Evolutionary conservation across 78 protist species (phyloP).

Genomic region (Planoprotostelium fungivorum): DNA sequence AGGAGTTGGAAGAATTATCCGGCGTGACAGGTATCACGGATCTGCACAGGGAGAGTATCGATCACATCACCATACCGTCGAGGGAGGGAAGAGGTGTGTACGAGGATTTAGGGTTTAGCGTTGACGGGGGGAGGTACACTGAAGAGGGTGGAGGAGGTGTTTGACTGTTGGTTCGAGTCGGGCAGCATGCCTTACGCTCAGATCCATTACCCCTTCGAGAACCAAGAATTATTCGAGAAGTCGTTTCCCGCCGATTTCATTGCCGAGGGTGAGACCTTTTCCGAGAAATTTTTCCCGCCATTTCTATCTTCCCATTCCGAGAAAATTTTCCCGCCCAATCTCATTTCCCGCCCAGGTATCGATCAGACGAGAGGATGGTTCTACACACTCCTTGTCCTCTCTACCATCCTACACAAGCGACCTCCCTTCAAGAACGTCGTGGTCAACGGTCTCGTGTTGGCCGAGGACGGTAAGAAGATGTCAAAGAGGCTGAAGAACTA

Average conservation of each 20-base stretch:
- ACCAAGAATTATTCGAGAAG: slow-evolving; percentile 87
- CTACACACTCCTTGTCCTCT: slow-evolving; percentile 98
- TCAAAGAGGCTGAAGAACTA: slow-evolving; percentile 96
- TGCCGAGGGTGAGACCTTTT: slow-evolving; percentile 99
- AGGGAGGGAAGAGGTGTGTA: slow-evolving; percentile 66
- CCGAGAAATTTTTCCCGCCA: no score
- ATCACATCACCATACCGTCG: slow-evolving; percentile 93
- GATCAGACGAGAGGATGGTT: slow-evolving; percentile 98
- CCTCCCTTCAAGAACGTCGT: slow-evolving; percentile 97
- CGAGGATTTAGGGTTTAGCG: background rate
- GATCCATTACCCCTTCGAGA: slow-evolving; percentile 98
- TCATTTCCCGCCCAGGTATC: no score
- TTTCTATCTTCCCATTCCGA: no score
- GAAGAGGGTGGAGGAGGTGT: slow-evolving; percentile 91
- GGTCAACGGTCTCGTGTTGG: slow-evolving; percentile 99
- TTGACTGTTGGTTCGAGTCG: slow-evolving; percentile 99
- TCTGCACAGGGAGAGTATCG: slow-evolving; percentile 83
- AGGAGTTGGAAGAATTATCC: slow-evolving; percentile 80
- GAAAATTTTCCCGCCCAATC: no score
- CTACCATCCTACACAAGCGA: slow-evolving; percentile 94
- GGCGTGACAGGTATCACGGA: slow-evolving; percentile 76
- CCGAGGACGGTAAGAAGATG: slow-evolving; percentile 94
- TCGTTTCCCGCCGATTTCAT: slow-evolving; percentile 99
- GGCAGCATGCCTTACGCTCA: slow-evolving; percentile 99
- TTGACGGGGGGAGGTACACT: slow-evolving; percentile 7